These are phyloP conservation scores for Alternaria brassicicola DNA, from an alignment of 2,329 filamentous ascomycete species.

Conservation along the genomic window DNA sequence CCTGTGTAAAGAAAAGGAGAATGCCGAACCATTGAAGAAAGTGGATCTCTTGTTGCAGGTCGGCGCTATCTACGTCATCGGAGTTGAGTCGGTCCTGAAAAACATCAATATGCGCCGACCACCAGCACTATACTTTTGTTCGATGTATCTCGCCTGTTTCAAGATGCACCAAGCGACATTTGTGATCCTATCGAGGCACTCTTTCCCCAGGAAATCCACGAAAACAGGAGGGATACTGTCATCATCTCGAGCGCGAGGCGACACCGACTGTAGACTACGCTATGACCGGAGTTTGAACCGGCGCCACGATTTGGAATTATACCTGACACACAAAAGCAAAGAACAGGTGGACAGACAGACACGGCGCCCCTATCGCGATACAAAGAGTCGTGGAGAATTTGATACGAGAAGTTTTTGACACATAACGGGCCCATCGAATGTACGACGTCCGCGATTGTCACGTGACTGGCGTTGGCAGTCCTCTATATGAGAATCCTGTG, in stretches of 20 bases:
- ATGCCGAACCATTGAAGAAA: background rate
- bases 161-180: background rate
- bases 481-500: too few relatives aligned
- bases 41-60: background rate
- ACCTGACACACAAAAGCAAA: background rate
- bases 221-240: background rate
- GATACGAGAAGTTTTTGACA: background rate
- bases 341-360: background rate
- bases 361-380: background rate
- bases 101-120: background rate
- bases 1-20: background rate
- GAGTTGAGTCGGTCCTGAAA: background rate
- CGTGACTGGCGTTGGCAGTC: too few relatives aligned
- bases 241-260: background rate
- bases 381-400: background rate
- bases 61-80: conserved; percentile 6
- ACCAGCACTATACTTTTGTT: background rate
- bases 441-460: background rate
- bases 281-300: background rate
- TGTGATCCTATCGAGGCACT: background rate
- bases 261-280: background rate
- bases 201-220: background rate
- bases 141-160: background rate
- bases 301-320: background rate
- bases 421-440: background rate